A percentile compares a stretch with the other conserved stretches of the same genome.
These are phyloP conservation scores for Xylariomycetidae sp. DNA, from an alignment of 2,329 filamentous ascomycete genomes.

Conservation along the genomic window DNA sequence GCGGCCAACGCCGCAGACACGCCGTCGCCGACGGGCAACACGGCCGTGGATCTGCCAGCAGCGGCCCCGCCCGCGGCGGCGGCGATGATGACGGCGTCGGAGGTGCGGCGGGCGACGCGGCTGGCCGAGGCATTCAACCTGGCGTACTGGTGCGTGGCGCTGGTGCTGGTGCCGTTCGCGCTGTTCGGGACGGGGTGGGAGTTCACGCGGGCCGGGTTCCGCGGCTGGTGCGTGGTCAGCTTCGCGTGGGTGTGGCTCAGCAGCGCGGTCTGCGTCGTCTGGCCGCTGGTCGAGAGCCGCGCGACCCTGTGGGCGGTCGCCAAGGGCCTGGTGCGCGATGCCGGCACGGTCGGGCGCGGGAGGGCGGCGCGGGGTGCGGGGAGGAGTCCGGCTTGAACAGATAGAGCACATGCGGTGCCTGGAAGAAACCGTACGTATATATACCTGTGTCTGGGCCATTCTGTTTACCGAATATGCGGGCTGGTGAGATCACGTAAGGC, in stretches of 20 bases:
- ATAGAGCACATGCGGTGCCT: background rate
- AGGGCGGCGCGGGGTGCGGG: background rate
- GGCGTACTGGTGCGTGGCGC: slow-evolving; percentile 28
- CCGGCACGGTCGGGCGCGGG: background rate
- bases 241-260: slow-evolving; percentile 35
- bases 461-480: too few relatives aligned
- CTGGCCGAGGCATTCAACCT: slow-evolving; percentile 31
- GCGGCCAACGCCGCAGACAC: slow-evolving; percentile 15
- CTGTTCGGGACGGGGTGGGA: slow-evolving; percentile 32
- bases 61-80: slow-evolving; percentile 21
- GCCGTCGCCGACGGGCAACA: slow-evolving; percentile 29
- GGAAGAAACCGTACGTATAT: background rate
- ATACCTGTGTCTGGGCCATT: too few relatives aligned
- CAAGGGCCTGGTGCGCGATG: slow-evolving; percentile 2
- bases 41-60: slow-evolving; percentile 33
- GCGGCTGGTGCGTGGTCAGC: slow-evolving; percentile 32
- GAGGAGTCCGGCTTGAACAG: slow-evolving; percentile 1
- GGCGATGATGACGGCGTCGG: slow-evolving; percentile 33
- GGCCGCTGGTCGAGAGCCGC: slow-evolving; percentile 32
- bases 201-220: slow-evolving; percentile 29
- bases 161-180: slow-evolving; percentile 33
- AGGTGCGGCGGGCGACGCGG: slow-evolving; percentile 28
- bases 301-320: slow-evolving; percentile 24
- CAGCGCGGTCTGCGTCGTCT: slow-evolving; percentile 31
- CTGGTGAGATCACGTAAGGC: too few relatives aligned